Conservation (phyloP, 2,329 filamentous ascomycete species). For the Lasiodiplodia citricola region DNA sequence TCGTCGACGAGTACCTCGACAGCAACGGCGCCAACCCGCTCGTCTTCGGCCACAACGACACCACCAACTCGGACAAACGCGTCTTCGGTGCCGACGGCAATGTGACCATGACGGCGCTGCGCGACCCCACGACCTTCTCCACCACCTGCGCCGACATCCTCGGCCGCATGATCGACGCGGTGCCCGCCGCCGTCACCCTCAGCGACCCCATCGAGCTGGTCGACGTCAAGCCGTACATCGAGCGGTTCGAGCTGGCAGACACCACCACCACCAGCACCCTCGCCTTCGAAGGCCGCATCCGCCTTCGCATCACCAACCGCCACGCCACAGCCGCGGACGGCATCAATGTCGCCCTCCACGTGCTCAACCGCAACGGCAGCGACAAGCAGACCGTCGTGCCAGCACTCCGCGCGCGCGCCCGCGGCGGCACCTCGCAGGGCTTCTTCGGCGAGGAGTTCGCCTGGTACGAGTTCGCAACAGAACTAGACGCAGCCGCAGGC, state of each 20-base stretch:
- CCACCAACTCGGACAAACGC: conserved; percentile 20
- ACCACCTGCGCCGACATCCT: background rate
- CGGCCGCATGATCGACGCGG: conserved; percentile 17
- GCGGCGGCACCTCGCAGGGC: background rate
- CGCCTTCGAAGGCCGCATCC: background rate
- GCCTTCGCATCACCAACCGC: background rate
- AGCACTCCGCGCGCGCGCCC: background rate
- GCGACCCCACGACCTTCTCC: background rate
- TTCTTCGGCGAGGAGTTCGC: background rate
- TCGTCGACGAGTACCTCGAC: conserved; percentile 10
- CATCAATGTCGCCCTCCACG: background rate
- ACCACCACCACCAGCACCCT: background rate
- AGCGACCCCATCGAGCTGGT: conserved; percentile 1
- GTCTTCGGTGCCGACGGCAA: conserved; percentile 22
- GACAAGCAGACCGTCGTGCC: background rate
- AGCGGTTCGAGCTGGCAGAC: background rate
- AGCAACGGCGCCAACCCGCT: conserved; percentile 10
- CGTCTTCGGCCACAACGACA: conserved; percentile 16
- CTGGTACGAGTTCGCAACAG: conserved; percentile 17
- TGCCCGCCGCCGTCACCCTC: conserved; percentile 4
- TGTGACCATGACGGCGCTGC: conserved; percentile 3
- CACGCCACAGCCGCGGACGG: background rate
- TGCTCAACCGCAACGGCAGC: background rate
- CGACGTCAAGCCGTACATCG: conserved; percentile 13
- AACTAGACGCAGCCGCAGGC: background rate